Percentiles rank a stretch among this genome's conserved stretches.
Evolutionary conservation across 139 green algal genomes (phyloP).

Genomic region (Closterium sp.): DNA sequence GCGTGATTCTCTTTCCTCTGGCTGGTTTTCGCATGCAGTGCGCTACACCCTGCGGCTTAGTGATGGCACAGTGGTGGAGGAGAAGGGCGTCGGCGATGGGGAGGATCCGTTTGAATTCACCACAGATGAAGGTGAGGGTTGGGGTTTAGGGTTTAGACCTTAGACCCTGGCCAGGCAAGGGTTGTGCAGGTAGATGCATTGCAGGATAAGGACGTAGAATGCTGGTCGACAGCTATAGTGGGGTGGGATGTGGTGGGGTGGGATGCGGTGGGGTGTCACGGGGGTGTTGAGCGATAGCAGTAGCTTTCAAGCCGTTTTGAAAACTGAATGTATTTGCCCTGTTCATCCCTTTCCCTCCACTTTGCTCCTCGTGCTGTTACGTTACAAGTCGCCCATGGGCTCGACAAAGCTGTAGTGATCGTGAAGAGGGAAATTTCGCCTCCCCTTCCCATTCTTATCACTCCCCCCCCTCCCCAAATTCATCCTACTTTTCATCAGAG

Average conservation of each 20-base stretch:
- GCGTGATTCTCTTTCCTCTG: neutral
- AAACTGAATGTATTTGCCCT: no score
- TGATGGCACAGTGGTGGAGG: constrained; percentile 62
- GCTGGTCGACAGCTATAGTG: no score
- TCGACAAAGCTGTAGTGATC: no score
- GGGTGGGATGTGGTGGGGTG: no score
- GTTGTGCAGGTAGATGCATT: no score
- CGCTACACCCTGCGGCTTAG: constrained; percentile 40
- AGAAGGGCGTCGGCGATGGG: constrained; percentile 63
- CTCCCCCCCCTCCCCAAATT: neutral
- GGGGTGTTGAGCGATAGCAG: no score
- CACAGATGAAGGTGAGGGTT: constrained; percentile 63
- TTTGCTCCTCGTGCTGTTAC: neutral
- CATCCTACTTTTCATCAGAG: constrained; percentile 36
- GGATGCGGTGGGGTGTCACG: no score
- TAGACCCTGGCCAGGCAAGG: no score
- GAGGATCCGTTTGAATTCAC: constrained; percentile 64
- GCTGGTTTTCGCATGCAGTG: constrained; percentile 3
- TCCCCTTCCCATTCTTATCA: neutral
- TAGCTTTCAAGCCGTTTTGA: no score
- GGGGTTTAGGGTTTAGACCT: neutral
- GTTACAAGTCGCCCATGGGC: no score
- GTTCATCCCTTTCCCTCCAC: neutral
- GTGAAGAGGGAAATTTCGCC: neutral
- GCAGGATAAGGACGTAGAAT: no score